Evolutionary conservation across 352 stramenopile genomes (phyloP), one percentile per base, ranked within the genome.

Genomic region (Globisporangium irregulare): DNA sequence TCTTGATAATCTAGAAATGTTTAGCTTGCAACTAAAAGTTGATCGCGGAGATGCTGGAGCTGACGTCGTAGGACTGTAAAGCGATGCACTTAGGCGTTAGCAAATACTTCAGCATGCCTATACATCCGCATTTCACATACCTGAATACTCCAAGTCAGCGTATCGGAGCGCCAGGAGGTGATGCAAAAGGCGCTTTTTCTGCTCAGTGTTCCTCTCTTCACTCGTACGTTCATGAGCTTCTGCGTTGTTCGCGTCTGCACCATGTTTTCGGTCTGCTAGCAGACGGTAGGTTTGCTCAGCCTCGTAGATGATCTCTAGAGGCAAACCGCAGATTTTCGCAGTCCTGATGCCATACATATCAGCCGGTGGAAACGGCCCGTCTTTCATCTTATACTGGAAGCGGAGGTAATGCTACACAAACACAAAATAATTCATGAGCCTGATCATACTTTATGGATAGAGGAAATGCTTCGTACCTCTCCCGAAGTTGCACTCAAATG

Each of bases 301-400:
- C 59, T 90, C 79, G 62, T 77, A 55, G 24, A 94, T 85, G 12
- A 93, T 70, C 66, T 81, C 70, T 29, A 63, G 43, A 36, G 90
- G 90, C 27, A 97, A 72, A 1, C 90, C 88, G 48, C 87, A 93
- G 5, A 82, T 68, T 27, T 81, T 76, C n/a, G 90, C 90, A 25
- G 87, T 90, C 51, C 90, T 84, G 66, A 96, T 94, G 5, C 90
- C 90, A 29, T 97, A 97, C 70, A 90, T 90, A 20, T 82, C 78
- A 43, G 73, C 76, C 1, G 70, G 70, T 34, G 79, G 76, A 62
- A 81, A 92, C 4, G 82, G 77, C 8, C 87, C 87, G 67, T 93
- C 84, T 34, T 87, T 82, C 22, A 94, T 69, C 51, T 88, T 84
- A 67, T 92, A 92, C 32, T 77, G 75, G 64, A 86, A 84, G 27